A percentile compares a stretch with the other conserved stretches of the same genome.
Evolutionary conservation across 345 rosid genomes (phyloP).

Genomic region (Murraya paniculata): DNA sequence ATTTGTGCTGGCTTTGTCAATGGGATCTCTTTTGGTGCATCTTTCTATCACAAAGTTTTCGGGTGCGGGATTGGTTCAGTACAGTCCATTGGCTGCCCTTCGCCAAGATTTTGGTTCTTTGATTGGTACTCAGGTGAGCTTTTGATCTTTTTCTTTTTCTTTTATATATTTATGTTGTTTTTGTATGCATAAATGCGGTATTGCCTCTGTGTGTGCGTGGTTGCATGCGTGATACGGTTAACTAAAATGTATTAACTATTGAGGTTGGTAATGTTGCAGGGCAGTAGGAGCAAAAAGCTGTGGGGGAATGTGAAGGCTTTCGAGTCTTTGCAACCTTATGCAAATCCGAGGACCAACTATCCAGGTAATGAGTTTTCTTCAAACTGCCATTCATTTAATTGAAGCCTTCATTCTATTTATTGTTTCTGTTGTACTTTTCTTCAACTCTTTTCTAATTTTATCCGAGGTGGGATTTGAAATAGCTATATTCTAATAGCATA

Average conservation of each 20-base stretch:
- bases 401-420: neutral
- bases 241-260: slow-evolving; percentile 7
- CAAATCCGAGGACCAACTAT: slow-evolving; percentile 74
- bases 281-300: slow-evolving; percentile 51
- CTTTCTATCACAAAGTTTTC: slow-evolving; percentile 82
- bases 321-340: slow-evolving; percentile 82
- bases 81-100: slow-evolving; percentile 50
- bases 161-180: neutral
- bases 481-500: neutral
- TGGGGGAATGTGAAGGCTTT: slow-evolving; percentile 82
- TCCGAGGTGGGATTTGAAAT: neutral
- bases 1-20: slow-evolving; percentile 63
- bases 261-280: slow-evolving; percentile 36
- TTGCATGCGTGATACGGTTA: neutral
- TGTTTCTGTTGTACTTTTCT: neutral
- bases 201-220: neutral
- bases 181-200: neutral
- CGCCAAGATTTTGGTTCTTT: slow-evolving; percentile 43
- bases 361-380: slow-evolving; percentile 53
- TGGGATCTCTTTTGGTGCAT: slow-evolving; percentile 76
- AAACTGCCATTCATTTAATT: neutral
- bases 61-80: slow-evolving; percentile 45
- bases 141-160: neutral
- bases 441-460: neutral
- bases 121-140: slow-evolving; percentile 46